Base-by-base conservation (phyloP, 257 asterid genomes). In the Lithospermum erythrorhizon region DNA sequence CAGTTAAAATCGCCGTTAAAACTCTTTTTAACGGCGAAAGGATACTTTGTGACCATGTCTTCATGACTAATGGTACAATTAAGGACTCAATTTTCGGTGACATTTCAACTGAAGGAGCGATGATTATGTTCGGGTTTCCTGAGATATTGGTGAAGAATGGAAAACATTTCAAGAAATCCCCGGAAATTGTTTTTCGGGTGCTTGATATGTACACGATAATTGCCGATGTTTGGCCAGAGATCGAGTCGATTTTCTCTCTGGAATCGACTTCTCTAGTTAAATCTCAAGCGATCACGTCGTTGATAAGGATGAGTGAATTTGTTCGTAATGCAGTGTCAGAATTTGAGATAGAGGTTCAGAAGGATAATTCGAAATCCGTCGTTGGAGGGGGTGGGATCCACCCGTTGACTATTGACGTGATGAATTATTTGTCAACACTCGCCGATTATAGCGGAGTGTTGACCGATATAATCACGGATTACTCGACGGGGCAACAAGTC, bases 201-300 rank as follows among this genome's bases (percentile, higher is more conserved):
- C 97, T 90, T 24, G 94, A 87, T 25, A 85, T 85, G 89, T 90
- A 85, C 85, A 64, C 79, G 21, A 90, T 75, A 16, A 75, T 90
- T 59, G 74, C 90, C 61, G 65, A 70, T 2, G 72, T 70, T 70
- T 83, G 88, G 96, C 87, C 91, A 53, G 87, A 77, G 54, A 90
- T 87, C 22, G 94, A 90, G 3, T 76, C 82, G 6, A 82, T 74
- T 30, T 90, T 90, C 76, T 87, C 90, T 3, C 70, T 57, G 68
- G 83, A 75, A 0, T 81, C 96, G 9, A 72, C 83, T 52, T 65
- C 66, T 53, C 22, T 52, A 61, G 62, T 82, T 45, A 76, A 75
- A 49, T 70, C 83, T 29, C 90, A 78, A 67, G 89, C 87, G n/a
- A 47, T 79, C 55, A 60, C 72, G 13, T 79, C 97, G 4, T 85